A percentile compares a stretch with the other conserved stretches of the same genome.
Evolutionary conservation across 257 asterid species (phyloP).

Genomic region (Solanum ossicruentum): DNA sequence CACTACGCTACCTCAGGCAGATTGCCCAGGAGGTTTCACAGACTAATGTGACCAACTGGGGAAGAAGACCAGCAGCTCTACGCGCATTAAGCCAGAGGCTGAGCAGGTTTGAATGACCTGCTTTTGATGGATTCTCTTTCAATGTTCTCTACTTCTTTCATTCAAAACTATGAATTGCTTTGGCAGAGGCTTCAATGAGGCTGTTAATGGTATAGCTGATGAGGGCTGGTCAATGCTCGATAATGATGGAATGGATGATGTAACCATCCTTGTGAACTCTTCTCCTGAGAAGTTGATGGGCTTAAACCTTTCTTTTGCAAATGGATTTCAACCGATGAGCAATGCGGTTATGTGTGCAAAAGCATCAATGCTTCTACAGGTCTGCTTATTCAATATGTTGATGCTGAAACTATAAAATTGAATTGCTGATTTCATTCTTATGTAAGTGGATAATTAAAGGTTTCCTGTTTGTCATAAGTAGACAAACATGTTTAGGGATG

Average conservation of each 20-base stretch:
- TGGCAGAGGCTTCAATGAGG: slow-evolving; percentile 81
- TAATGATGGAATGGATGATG: slow-evolving; percentile 70
- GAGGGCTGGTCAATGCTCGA: slow-evolving; percentile 81
- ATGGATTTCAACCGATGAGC: slow-evolving; percentile 53
- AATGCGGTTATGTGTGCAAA: slow-evolving; percentile 69
- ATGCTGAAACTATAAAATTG: background rate
- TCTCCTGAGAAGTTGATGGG: slow-evolving; percentile 74
- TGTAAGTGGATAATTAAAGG: background rate
- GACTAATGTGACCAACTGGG: slow-evolving; percentile 65
- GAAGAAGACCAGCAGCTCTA: slow-evolving; percentile 80
- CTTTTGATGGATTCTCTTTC: background rate
- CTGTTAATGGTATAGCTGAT: slow-evolving; percentile 64
- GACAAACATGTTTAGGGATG: background rate
- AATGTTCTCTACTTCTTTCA: background rate
- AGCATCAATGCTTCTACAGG: slow-evolving; percentile 94
- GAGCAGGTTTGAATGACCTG: slow-evolving; percentile 42
- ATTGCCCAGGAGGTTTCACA: slow-evolving; percentile 70
- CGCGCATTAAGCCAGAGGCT: slow-evolving; percentile 76
- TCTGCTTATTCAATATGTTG: background rate
- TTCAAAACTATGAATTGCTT: background rate
- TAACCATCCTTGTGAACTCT: slow-evolving; percentile 68
- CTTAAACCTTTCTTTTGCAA: slow-evolving; percentile 47
- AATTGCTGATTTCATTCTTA: background rate
- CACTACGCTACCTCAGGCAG: slow-evolving; percentile 82
- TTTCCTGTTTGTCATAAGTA: background rate